Evolutionary conservation across 129 eudicot genomes (phyloP).

Genomic region (Gnaphalium uliginosum): DNA sequence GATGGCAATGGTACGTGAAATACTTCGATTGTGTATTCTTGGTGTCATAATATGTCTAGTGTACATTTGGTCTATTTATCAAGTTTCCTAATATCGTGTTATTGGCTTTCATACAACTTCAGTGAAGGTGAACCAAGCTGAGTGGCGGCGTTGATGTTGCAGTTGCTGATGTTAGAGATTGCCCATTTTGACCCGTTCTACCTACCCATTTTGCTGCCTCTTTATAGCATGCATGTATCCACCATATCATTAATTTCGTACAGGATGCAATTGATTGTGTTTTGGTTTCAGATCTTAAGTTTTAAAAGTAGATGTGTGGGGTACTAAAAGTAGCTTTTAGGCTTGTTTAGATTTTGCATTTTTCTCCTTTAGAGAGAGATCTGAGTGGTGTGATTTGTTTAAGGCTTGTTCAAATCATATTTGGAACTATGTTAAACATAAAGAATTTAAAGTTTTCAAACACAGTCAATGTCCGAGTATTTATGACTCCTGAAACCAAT

Average conservation of each 20-base stretch:
- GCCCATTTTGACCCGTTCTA: too few species aligned
- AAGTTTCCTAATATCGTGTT: not conserved
- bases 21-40: not conserved
- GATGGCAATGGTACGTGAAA: constrained; percentile 42
- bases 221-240: not conserved
- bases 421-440: not conserved
- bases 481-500: not conserved
- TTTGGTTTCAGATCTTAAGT: not conserved
- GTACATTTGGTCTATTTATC: not conserved
- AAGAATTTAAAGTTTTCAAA: not conserved
- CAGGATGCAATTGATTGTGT: not conserved
- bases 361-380: constrained; percentile 10
- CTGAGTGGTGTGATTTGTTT: constrained; percentile 16
- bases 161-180: constrained; percentile 13
- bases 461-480: not conserved
- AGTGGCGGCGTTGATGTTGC: constrained; percentile 47
- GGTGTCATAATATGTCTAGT: not conserved
- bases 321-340: constrained; percentile 1
- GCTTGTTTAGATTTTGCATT: not conserved
- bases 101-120: constrained; percentile 11
- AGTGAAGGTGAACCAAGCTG: constrained; percentile 42
- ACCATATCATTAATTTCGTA: not conserved
- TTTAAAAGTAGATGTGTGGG: not conserved
- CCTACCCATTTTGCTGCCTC: too few species aligned
- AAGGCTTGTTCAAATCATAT: not conserved